Conservation (phyloP, 371 early-diverging fungal genomes). For the Dipsacomyces acuminosporus region DNA sequence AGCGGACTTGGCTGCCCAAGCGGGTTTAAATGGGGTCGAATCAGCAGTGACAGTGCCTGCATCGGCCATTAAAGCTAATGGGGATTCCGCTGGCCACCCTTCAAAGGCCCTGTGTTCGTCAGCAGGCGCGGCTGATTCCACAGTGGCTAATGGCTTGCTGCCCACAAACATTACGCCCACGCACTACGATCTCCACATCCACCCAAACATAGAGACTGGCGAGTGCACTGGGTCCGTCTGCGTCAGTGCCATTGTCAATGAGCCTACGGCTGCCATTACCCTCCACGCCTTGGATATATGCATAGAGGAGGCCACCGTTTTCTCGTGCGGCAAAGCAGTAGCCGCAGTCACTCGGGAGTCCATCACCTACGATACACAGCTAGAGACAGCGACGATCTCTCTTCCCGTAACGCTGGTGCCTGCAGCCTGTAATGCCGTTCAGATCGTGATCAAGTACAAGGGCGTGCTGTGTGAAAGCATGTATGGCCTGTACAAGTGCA, state of each 20-base stretch:
- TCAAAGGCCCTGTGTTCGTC: no score
- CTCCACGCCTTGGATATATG: conserved; percentile 58
- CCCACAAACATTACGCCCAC: conserved; percentile 66
- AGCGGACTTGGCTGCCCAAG: no score
- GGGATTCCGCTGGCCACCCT: not conserved
- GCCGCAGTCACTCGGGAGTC: conserved; percentile 34
- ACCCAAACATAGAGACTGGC: conserved; percentile 65
- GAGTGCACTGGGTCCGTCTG: conserved; percentile 61
- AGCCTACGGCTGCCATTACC: conserved; percentile 52
- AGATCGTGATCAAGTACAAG: conserved; percentile 55
- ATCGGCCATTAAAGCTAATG: conserved; percentile 1
- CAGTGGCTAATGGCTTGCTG: conserved; percentile 47
- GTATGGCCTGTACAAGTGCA: conserved; percentile 80
- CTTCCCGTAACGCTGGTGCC: conserved; percentile 55
- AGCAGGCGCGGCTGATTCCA: no score
- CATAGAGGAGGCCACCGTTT: conserved; percentile 43
- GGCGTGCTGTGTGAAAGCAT: conserved; percentile 77
- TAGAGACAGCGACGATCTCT: conserved; percentile 58
- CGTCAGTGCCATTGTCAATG: conserved; percentile 50
- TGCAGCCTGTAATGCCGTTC: conserved; percentile 3
- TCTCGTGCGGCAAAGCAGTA: conserved; percentile 27
- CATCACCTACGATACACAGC: conserved; percentile 52
- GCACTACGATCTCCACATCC: conserved; percentile 69
- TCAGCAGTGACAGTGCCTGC: no score
- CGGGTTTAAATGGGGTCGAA: no score